Conservation (phyloP, 495 filamentous ascomycete species). For the Xylaria scruposa region DNA sequence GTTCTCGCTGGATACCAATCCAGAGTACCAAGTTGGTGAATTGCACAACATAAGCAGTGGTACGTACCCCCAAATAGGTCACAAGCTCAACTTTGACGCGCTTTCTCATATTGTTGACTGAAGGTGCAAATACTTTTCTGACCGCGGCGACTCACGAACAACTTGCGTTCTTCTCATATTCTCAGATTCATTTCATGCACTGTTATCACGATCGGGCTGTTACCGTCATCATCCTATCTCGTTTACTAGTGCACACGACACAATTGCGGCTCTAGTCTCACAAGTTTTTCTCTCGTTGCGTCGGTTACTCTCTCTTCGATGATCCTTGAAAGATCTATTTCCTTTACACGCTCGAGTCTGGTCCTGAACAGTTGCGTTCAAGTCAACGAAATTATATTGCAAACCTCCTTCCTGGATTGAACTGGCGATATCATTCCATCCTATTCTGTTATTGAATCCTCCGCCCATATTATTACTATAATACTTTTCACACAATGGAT, state of each 20-base stretch:
- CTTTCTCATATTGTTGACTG: background rate
- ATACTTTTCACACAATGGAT: background rate
- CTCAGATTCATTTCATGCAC: background rate
- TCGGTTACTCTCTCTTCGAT: no score
- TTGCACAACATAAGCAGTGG: background rate
- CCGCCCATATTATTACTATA: no score
- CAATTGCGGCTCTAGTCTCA: background rate
- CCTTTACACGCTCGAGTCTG: background rate
- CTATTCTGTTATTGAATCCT: no score
- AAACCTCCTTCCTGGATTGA: background rate
- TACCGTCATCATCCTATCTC: background rate
- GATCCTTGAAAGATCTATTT: background rate
- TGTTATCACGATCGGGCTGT: background rate
- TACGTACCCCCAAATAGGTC: background rate
- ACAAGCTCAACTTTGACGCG: background rate
- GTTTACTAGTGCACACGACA: background rate
- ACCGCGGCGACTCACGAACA: background rate
- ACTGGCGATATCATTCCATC: background rate
- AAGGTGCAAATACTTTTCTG: background rate
- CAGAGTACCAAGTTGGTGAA: background rate
- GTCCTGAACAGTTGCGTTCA: background rate
- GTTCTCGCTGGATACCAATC: background rate
- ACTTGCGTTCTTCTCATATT: background rate
- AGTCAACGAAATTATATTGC: background rate
- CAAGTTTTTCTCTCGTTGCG: background rate